Base-by-base conservation (phyloP, 768 basidiomycete genomes). In the Hygrocybe punicea region DNA sequence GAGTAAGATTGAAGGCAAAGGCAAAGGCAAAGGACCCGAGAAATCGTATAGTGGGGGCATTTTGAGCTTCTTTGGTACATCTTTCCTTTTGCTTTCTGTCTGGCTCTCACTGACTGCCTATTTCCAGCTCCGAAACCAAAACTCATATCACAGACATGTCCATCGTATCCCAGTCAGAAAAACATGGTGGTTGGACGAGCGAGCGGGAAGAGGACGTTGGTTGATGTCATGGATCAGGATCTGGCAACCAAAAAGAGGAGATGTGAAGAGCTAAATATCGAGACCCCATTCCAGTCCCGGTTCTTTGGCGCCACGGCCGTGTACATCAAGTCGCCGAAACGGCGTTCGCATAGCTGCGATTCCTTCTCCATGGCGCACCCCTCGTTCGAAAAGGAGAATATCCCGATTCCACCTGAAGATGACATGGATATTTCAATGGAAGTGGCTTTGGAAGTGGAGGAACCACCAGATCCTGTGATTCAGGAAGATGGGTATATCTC, bases 401-500 rank as follows among this genome's bases (percentile, higher is more conserved):
- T 73, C 21, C 70, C 62, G 52, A 63, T 64, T 14, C 57, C 68
- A 14, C 62, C 68, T 51, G 73, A 69, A 42, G 58, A 73, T 9
- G 53, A 56, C 16, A 73, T 70, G 6, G 64, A 71, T 44, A 23
- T 70, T 59, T 76, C 74, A 19, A 56, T 73, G 11, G 69, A 73
- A 48, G 79, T 74, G 17, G 77, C 78, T 56, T 70, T 73, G 36
- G 69, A 74, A 37, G 46, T 76, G 19, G 72, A 78, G n/a, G 73
- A 81, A 57, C 71, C 74, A 7, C 71, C 76, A 29, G 76, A 82
- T 51, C 65, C 62, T 9, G 82, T 89, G 14, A 76, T 78, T 64
- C 90, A 90, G 71, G 91, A 92, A 66, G 89, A 89, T 58, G 90
- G 91, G 14, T 93, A 92, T 69, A 76, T 88, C 53, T 90, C 90